Base-by-base conservation (phyloP, 2,329 filamentous ascomycete genomes). In the Talaromyces funiculosus region DNA sequence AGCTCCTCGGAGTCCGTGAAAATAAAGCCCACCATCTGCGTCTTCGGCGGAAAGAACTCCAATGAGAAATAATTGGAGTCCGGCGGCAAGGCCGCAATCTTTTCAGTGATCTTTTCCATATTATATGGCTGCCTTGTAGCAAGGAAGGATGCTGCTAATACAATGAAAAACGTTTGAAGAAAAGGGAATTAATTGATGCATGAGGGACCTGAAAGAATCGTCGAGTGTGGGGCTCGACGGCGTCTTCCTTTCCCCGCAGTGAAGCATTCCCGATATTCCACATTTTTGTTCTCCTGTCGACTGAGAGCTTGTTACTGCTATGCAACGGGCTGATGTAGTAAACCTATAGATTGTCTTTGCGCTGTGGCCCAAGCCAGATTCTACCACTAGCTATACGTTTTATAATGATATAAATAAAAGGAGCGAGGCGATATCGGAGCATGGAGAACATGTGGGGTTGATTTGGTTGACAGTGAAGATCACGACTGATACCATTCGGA, bases 41-140 rank as follows among this genome's bases (percentile, higher is more conserved):
- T 99, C 81, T 97, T 99, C 64, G 94, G 94, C 67, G 94, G 94
- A 80, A 99, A 99, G 85, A 99, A 99, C 79, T 99, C 94, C 77
- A 97, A 88, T 53, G 94, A 97, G 78, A 96, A 96, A 81, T 94
- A 97, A 73, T 84, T 86, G 66, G 85, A 84, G 75, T 90, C 86
- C 65, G 88, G 84, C 75, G 90, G 90, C 79, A 99, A 80, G 63
- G 91, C 90, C 77, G 90, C 90, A 72, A 97, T 93, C 82, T 96
- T 96, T 82, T 95, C 89, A 64, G 91, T 96, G 73, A 97, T 92
- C 78, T 90, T 94, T 79, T 92, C 88, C 87, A 90, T 90, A 60
- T 66, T 63, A 14, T 18, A n/a, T 20, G 6, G 7, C 16, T 51
- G 16, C 35, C 8, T 20, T 29, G 35, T 22, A 37, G 3, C 12